Percentiles rank a stretch among this genome's conserved stretches.
phyloP scores from a whole-genome alignment of 139 green algal species.

The Chlamydomonas sphaeroides region DNA sequence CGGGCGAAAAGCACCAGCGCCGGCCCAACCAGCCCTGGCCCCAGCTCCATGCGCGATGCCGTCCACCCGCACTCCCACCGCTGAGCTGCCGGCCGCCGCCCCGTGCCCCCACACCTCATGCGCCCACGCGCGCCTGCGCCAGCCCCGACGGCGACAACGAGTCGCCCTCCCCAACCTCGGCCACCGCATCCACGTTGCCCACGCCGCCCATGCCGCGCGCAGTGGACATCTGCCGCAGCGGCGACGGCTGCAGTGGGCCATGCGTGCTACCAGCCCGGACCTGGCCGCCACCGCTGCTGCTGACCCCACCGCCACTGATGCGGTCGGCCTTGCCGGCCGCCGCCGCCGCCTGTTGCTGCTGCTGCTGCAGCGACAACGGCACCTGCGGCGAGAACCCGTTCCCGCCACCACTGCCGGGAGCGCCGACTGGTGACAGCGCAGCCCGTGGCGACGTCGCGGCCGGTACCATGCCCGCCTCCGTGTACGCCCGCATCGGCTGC shows the following conservation, averaged over 20 bases:
- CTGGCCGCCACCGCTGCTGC: background rate
- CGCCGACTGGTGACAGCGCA: background rate
- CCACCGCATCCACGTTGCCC: background rate
- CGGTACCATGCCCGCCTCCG: constrained; percentile 4
- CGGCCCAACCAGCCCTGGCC: too few relatives aligned
- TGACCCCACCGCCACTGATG: background rate
- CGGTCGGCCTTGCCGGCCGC: too few relatives aligned
- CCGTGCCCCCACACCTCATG: too few relatives aligned
- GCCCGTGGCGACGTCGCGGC: background rate
- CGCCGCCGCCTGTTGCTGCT: background rate
- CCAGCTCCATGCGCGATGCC: too few relatives aligned
- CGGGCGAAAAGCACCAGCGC: too few relatives aligned
- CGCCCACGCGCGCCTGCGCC: too few relatives aligned
- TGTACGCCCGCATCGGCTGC: background rate
- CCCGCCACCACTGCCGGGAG: background rate
- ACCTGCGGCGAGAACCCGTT: background rate
- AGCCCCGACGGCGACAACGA: too few relatives aligned
- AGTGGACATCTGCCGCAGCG: constrained; percentile 23
- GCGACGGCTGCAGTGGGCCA: constrained; percentile 16
- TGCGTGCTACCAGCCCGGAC: constrained; percentile 14
- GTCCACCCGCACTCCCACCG: too few relatives aligned
- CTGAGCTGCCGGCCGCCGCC: too few relatives aligned
- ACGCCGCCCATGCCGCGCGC: background rate
- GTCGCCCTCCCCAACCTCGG: too few relatives aligned
- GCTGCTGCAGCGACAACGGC: background rate